Evolutionary conservation across 2,329 filamentous ascomycete species (phyloP).

Genomic region (Pseudocercospora fuligena): DNA sequence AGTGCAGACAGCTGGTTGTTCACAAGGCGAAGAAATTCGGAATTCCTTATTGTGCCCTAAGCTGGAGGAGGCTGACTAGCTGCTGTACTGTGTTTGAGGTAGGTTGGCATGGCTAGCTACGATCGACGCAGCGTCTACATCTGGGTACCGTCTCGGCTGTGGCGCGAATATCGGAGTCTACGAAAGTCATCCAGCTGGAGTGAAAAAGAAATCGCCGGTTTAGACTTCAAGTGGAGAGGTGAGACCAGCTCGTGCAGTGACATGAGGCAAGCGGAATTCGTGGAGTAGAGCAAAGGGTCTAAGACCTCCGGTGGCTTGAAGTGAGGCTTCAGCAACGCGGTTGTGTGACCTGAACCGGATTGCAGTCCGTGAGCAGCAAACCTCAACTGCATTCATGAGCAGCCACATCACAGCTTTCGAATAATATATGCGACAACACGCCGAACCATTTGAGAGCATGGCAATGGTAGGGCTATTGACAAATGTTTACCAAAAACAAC

Average conservation of each 20-base stretch:
- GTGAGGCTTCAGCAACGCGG: not conserved
- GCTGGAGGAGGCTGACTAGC: not conserved
- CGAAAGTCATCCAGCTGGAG: not conserved
- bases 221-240: not conserved
- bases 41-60: not conserved
- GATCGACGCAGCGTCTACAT: not conserved
- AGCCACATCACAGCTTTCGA: not conserved
- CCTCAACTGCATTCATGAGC: not conserved
- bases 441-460: not conserved
- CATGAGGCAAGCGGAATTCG: not conserved
- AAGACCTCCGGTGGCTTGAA: not conserved
- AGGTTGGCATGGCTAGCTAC: not conserved
- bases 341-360: not conserved
- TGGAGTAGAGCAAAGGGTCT: not conserved
- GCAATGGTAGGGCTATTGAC: not conserved
- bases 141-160: not conserved
- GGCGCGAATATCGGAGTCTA: not conserved
- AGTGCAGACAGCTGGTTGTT: not conserved
- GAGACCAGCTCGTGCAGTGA: not conserved
- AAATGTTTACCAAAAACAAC: not conserved
- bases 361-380: not conserved
- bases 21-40: not conserved
- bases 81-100: not conserved
- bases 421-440: not conserved
- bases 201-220: not conserved